These are phyloP conservation scores for Xylariaceae sp. DNA, from an alignment of 2,329 filamentous ascomycete species.

Conservation along the genomic window DNA sequence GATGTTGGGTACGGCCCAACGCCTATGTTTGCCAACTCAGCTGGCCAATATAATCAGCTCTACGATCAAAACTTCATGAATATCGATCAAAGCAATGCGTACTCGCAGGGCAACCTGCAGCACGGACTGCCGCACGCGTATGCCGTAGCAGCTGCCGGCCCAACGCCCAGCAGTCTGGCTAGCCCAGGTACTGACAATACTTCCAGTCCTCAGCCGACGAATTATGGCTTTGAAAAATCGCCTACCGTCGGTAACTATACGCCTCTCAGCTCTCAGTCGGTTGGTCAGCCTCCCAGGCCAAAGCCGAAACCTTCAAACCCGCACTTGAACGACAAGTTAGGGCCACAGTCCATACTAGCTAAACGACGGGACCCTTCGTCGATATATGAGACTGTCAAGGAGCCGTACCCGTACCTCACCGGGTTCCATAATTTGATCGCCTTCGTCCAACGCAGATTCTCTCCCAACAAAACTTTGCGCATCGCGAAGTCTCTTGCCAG, in stretches of 20 bases:
- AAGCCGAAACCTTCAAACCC: constrained; percentile 53
- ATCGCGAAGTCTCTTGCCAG: constrained; percentile 88
- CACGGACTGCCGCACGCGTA: constrained; percentile 69
- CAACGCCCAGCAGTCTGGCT: constrained; percentile 61
- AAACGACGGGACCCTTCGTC: constrained; percentile 77
- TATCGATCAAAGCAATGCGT: constrained; percentile 58
- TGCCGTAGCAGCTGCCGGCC: constrained; percentile 63
- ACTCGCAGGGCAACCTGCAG: constrained; percentile 63
- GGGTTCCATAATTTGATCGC: constrained; percentile 89
- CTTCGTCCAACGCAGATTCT: constrained; percentile 79
- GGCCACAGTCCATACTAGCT: constrained; percentile 58
- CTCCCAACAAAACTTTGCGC: constrained; percentile 75
- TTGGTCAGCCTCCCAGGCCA: constrained; percentile 45
- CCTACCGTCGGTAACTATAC: constrained; percentile 50
- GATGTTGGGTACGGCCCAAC: constrained; percentile 51
- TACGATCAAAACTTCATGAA: constrained; percentile 62
- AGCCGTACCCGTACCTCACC: constrained; percentile 88
- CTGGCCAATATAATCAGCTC: constrained; percentile 54
- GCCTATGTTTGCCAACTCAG: constrained; percentile 59
- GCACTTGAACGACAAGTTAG: constrained; percentile 42
- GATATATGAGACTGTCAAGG: constrained; percentile 87
- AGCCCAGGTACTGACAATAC: constrained; percentile 70
- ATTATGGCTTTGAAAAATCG: constrained; percentile 61
- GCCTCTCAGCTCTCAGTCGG: constrained; percentile 37
- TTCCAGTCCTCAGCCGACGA: constrained; percentile 63